A percentile compares a stretch with the other conserved stretches of the same genome.
Conservation (phyloP, 1,139 yeast genomes). For the Suhomyces wounanorum region DNA sequence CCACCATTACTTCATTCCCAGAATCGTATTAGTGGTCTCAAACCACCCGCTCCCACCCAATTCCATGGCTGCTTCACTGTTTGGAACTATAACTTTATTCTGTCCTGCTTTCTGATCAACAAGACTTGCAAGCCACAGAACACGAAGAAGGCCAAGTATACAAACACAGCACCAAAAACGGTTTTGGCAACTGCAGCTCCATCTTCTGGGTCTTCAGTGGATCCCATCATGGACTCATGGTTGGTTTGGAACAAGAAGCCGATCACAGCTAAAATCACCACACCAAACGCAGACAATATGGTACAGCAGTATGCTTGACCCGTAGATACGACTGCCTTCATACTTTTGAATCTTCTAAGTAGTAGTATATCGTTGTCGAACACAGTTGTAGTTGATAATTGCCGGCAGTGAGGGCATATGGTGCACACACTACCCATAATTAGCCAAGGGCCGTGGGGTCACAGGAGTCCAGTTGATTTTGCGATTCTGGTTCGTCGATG, state of each 20-base stretch:
- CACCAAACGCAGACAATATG: slow-evolving; percentile 85
- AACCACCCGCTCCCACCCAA: neutral
- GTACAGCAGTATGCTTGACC: slow-evolving; percentile 96
- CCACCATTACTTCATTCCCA: neutral
- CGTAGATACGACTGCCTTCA: slow-evolving; percentile 42
- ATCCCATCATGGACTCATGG: slow-evolving; percentile 93
- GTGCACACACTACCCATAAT: slow-evolving; percentile 6
- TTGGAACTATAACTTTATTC: slow-evolving; percentile 43
- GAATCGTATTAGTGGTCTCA: neutral
- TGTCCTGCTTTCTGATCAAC: slow-evolving; percentile 59
- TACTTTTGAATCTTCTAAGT: slow-evolving; percentile 8
- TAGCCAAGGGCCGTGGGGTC: neutral
- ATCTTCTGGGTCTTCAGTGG: slow-evolving; percentile 85
- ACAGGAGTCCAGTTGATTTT: neutral
- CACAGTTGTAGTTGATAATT: neutral
- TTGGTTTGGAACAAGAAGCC: slow-evolving; percentile 78
- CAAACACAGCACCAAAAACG: slow-evolving; percentile 84
- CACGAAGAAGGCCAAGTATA: slow-evolving; percentile 74
- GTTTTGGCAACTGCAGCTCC: slow-evolving; percentile 94
- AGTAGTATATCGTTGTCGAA: neutral
- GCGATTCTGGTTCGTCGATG: slow-evolving; percentile 3
- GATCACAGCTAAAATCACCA: slow-evolving; percentile 79
- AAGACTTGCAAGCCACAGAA: slow-evolving; percentile 88
- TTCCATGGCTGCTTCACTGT: neutral
- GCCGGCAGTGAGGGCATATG: neutral